These are phyloP conservation scores for Kwoniella bestiolae DNA, from an alignment of 768 basidiomycete species.

Conservation along the genomic window DNA sequence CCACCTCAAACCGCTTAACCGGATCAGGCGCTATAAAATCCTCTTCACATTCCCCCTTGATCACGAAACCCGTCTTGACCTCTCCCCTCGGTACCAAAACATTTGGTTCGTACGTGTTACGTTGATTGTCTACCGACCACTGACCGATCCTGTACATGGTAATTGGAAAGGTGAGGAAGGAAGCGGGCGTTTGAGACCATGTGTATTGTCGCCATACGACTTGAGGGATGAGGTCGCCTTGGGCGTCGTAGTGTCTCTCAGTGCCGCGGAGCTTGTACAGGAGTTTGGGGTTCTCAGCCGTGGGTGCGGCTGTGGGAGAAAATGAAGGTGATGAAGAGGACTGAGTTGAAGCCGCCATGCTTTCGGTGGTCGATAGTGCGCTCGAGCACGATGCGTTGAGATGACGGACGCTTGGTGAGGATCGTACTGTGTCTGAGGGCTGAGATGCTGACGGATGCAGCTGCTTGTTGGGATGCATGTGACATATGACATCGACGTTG, in stretches of 20 bases:
- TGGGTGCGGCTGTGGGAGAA: background rate
- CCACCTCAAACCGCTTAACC: background rate
- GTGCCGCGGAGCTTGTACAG: background rate
- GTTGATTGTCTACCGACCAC: background rate
- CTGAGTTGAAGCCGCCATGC: background rate
- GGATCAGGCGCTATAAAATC: background rate
- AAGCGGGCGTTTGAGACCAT: background rate
- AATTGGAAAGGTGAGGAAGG: background rate
- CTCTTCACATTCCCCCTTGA: background rate
- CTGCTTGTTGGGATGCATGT: background rate
- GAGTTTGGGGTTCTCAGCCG: background rate
- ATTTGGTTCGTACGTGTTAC: background rate
- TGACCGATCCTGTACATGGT: background rate
- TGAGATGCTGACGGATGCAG: background rate
- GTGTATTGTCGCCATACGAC: background rate
- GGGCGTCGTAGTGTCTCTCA: background rate
- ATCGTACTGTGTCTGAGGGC: background rate
- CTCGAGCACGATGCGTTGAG: background rate
- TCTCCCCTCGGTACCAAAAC: background rate
- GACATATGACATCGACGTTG: background rate
- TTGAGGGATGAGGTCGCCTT: background rate
- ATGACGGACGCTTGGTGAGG: background rate
- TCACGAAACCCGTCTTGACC: background rate
- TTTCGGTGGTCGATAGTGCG: background rate
- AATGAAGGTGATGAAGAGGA: background rate